Percentiles rank a stretch among this genome's conserved stretches.
phyloP scores from a whole-genome alignment of 495 filamentous ascomycete species.

The Astrocystis sublimbata region DNA sequence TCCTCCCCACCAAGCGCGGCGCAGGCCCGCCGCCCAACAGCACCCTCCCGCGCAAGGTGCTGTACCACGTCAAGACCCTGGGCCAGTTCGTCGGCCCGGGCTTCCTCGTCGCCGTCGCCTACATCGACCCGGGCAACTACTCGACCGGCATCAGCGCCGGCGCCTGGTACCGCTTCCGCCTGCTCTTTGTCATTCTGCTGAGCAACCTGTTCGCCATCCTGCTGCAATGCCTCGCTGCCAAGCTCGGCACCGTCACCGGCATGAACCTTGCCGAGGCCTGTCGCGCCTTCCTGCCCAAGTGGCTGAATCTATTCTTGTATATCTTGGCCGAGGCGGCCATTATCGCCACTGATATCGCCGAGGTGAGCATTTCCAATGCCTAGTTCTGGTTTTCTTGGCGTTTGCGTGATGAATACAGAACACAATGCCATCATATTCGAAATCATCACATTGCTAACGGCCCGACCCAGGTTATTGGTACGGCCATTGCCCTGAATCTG shows the following conservation, averaged over 20 bases:
- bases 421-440: too few species aligned
- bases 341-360: constrained; percentile 87
- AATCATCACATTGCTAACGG: constrained; percentile 14
- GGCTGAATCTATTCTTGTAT: constrained; percentile 75
- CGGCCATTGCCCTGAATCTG: constrained; percentile 86
- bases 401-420: too few species aligned
- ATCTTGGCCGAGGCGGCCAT: constrained; percentile 77
- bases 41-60: constrained; percentile 27
- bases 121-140: constrained; percentile 82
- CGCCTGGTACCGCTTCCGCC: constrained; percentile 61
- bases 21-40: constrained; percentile 14
- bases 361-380: constrained; percentile 44
- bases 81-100: constrained; percentile 81
- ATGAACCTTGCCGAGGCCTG: constrained; percentile 80
- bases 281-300: constrained; percentile 70
- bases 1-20: constrained; percentile 2
- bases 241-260: constrained; percentile 83
- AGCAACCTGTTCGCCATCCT: constrained; percentile 85
- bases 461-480: constrained; percentile 71
- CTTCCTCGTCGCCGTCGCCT: constrained; percentile 77
- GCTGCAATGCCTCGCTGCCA: constrained; percentile 78
- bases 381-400: too few species aligned
- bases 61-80: constrained; percentile 59
- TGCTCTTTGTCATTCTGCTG: constrained; percentile 79
- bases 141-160: constrained; percentile 79